phyloP scores from a whole-genome alignment of 768 basidiomycete species.

The Hirschioporus abietinus region DNA sequence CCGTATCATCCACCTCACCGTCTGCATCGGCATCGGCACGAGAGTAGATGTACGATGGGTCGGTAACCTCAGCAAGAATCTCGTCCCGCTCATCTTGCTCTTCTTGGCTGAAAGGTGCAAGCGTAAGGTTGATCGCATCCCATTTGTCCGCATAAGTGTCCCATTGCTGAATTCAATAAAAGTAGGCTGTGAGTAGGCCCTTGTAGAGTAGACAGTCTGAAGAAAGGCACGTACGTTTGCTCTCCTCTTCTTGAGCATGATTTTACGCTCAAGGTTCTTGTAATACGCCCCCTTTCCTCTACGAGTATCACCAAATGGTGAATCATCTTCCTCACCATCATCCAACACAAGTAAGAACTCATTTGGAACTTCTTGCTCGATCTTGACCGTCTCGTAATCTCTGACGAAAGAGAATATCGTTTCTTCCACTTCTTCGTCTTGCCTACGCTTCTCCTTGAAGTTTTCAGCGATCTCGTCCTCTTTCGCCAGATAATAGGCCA shows the following conservation, averaged over 20 bases:
- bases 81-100: constrained; percentile 78
- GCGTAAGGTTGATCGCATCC: constrained; percentile 71
- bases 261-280: constrained; percentile 85
- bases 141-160: constrained; percentile 77
- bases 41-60: constrained; percentile 51
- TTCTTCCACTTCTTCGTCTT: constrained; percentile 45
- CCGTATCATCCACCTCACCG: constrained; percentile 49
- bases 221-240: constrained; percentile 52
- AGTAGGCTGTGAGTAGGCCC: constrained; percentile 5
- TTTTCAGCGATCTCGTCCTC: constrained; percentile 64
- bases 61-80: constrained; percentile 68
- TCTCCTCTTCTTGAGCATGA: constrained; percentile 81
- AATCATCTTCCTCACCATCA: constrained; percentile 41
- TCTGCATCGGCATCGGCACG: constrained; percentile 38
- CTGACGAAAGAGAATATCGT: constrained; percentile 73
- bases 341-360: constrained; percentile 77
- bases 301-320: constrained; percentile 25
- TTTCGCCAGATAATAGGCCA: constrained; percentile 77
- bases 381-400: constrained; percentile 83
- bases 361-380: constrained; percentile 81
- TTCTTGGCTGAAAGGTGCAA: constrained; percentile 64
- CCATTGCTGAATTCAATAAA: constrained; percentile 7
- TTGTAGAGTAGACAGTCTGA: constrained; percentile 6
- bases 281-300: constrained; percentile 70
- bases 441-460: constrained; percentile 55